These are phyloP conservation scores for Pseudogymnoascus sp. DNA, from an alignment of 2,329 filamentous ascomycete genomes.

Conservation along the genomic window DNA sequence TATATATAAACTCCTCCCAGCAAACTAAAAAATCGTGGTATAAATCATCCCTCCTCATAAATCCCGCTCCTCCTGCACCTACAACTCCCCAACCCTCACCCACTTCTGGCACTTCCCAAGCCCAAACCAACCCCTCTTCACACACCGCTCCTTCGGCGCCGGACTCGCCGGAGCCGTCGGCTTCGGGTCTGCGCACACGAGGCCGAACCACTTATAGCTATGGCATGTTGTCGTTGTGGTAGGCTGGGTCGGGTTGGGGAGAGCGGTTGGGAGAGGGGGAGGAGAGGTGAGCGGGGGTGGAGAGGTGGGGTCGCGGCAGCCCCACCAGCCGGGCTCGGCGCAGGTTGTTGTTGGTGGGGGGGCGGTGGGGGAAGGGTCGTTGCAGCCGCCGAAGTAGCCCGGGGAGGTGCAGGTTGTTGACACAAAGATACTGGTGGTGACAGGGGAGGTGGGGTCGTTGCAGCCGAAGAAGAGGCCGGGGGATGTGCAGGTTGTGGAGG, in stretches of 20 bases:
- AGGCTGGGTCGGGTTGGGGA: slow-evolving; percentile 8
- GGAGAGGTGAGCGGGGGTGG: slow-evolving; percentile 29
- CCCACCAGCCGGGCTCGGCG: slow-evolving; percentile 49
- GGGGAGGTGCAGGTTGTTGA: slow-evolving; percentile 33
- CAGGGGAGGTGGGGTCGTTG: slow-evolving; percentile 37
- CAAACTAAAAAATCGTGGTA: neutral
- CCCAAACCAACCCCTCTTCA: slow-evolving; percentile 19
- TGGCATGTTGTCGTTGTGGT: slow-evolving; percentile 23
- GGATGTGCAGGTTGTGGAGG: slow-evolving; percentile 32
- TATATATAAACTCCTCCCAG: neutral
- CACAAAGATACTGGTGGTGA: slow-evolving; percentile 19
- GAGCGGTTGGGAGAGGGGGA: slow-evolving; percentile 21
- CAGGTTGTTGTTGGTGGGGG: slow-evolving; percentile 33
- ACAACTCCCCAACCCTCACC: slow-evolving; percentile 9
- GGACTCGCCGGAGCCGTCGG: slow-evolving; percentile 13
- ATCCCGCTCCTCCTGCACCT: neutral
- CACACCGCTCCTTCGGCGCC: slow-evolving; percentile 17
- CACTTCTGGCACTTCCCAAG: slow-evolving; percentile 21
- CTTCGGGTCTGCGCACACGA: slow-evolving; percentile 24
- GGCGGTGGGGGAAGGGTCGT: slow-evolving; percentile 35
- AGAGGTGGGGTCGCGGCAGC: slow-evolving; percentile 38
- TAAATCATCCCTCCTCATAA: slow-evolving; percentile 1
- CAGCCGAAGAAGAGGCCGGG: slow-evolving; percentile 40
- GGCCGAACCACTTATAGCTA: slow-evolving; percentile 23
- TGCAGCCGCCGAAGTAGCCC: slow-evolving; percentile 38